phyloP scores from a whole-genome alignment of 2,329 filamentous ascomycete genomes.

The Plenodomus biglobosus region DNA sequence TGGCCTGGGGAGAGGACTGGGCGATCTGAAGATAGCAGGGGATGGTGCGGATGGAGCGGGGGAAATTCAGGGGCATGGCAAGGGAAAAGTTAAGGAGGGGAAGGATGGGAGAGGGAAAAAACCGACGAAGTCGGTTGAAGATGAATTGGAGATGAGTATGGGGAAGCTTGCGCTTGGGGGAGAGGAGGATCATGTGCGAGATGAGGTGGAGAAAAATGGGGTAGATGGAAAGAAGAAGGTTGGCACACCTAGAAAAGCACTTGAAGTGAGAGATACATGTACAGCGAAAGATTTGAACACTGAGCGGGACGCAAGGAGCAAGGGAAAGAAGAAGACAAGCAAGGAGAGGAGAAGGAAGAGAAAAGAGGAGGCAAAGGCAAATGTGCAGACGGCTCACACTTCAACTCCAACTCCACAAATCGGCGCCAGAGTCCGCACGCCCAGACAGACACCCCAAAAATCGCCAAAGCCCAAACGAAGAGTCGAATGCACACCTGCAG shows the following conservation, averaged over 20 bases:
- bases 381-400: neutral
- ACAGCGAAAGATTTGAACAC: neutral
- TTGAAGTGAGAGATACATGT: constrained; percentile 16
- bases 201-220: neutral
- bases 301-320: neutral
- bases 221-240: constrained; percentile 3
- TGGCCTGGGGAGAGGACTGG: neutral
- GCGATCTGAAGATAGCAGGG: constrained; percentile 1
- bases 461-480: constrained; percentile 11
- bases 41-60: neutral
- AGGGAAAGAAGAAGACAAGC: neutral
- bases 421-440: constrained; percentile 1
- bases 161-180: neutral
- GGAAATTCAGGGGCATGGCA: neutral
- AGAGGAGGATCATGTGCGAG: neutral
- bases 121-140: neutral
- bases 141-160: constrained; percentile 1
- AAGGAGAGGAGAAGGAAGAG: neutral
- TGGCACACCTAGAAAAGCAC: constrained; percentile 5
- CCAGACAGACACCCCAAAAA: constrained; percentile 2
- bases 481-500: constrained; percentile 10
- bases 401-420: neutral
- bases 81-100: constrained; percentile 1
- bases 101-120: neutral
- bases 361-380: neutral